Evolutionary conservation across 257 asterid species (phyloP), one percentile per base, ranked within the genome.

Genomic region (Euphrasia confusa): DNA sequence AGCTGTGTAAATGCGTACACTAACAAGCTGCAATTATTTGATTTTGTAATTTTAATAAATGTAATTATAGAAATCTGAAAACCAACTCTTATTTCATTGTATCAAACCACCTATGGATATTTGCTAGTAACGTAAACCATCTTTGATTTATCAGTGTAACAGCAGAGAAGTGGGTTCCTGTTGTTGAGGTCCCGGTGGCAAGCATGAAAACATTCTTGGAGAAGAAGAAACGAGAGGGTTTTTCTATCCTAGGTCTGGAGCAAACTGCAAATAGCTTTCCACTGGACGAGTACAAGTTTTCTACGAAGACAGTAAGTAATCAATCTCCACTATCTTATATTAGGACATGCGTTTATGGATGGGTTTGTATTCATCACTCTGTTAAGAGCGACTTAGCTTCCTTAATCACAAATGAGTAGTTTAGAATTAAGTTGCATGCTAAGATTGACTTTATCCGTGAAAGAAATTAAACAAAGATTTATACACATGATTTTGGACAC

Each of bases 201-300:
- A 81, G 81, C 67, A 66, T 88, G 84, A 81, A 75, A 73, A 70
- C 50, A 53, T 91, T 88, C 82, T 71, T 91, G 76, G 92, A 86
- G 77, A 81, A 77, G 78, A 91, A 88, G 88, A 88, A 82, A 78
- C 79, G 61, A 60, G 89, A 88, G 74, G 96, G 96, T 18, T 91
- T 61, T 64, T 74, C 93, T 69, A 75, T 91, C 81, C 72, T 88
- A 61, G 98, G 96, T 66, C 83, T 91, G 67, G 98, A 91, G 85
- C 98, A 91, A 79, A 91, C 98, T 68, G 96, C 98, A 58, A 88
- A 91, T 67, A 91, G 98, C 78, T 64, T 79, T 60, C 80, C 98
- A 32, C 83, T 91, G 49, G 95, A 91, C 78, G 79, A 73, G 62
- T 88, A 81, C 79, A 71, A 58, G 58, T 91, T 91, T 68, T 88